Evolutionary conservation across 2,329 filamentous ascomycete genomes (phyloP), one percentile per base, ranked within the genome.

Genomic region (Ophiostoma novo-ulmi): DNA sequence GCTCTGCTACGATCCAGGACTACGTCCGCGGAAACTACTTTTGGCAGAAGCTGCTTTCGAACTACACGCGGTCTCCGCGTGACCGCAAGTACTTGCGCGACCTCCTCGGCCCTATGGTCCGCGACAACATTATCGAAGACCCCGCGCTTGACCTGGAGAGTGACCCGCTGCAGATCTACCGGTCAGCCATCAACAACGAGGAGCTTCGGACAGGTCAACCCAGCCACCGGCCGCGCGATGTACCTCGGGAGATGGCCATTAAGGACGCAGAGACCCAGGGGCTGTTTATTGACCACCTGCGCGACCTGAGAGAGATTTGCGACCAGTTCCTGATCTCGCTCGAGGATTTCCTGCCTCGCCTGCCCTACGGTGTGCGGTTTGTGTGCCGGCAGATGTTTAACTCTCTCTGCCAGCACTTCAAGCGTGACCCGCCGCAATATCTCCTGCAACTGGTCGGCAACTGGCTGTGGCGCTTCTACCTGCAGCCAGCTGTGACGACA

Each of bases 81-180:
- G 94, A 98, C 78, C 88, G 95, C 74, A 97, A 97, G 76, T 99
- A 93, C 79, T 85, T 98, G 75, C 89, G 94, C 72, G 92, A 97
- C 74, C 83, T 97, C 1, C 83, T 98, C 4, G 93, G 93, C 0
- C 89, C 92, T 1, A 80, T 99, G 67, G 91, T 99, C 75, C 91
- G 91, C 73, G 92, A 97, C 77, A 94, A 95, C 77, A 93, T 99
- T 76, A 89, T 98, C 70, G 95, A 97, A 70, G 95, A 97, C 75
- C 89, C 93, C 14, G 90, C 90, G 5, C 84, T 99, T 44, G 94
- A 99, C 78, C 84, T 99, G 36, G 95, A 99, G 80, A 97, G 94
- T 78, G 95, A 99, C 77, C 95, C 95, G 0, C 90, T 98, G 83
- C 94, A 98, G 76, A 99, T 99, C 71, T 98, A 99, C 80, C 88